Percentiles rank a stretch among this genome's conserved stretches.
Conservation (phyloP, 2,329 filamentous ascomycete species). For the Xylaria sp. region DNA sequence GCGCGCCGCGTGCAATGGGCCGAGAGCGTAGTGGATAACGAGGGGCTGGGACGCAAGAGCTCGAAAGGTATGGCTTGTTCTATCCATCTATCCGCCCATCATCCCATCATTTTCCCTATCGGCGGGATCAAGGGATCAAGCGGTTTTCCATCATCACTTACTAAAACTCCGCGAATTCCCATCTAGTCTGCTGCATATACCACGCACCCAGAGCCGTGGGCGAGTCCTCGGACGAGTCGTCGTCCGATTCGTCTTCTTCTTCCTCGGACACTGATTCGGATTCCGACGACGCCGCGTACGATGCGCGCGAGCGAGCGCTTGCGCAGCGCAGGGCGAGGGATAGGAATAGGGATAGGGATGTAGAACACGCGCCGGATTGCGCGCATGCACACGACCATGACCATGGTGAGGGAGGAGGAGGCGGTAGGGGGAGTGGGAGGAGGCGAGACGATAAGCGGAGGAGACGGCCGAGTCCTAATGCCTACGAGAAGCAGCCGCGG, state of each 20-base stretch:
- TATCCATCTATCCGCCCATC: neutral
- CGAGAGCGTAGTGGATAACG: slow-evolving; percentile 93
- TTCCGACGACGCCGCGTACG: slow-evolving; percentile 39
- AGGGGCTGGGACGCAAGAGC: slow-evolving; percentile 91
- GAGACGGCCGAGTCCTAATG: slow-evolving; percentile 77
- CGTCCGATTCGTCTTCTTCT: slow-evolving; percentile 59
- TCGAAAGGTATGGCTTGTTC: slow-evolving; percentile 78
- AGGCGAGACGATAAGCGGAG: slow-evolving; percentile 26
- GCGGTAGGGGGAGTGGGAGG: slow-evolving; percentile 48
- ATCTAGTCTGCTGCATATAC: slow-evolving; percentile 96
- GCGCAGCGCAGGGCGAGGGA: slow-evolving; percentile 39
- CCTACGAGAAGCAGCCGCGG: slow-evolving; percentile 81
- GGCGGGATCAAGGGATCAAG: no score
- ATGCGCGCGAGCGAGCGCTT: slow-evolving; percentile 45
- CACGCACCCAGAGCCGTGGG: slow-evolving; percentile 84
- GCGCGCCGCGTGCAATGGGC: slow-evolving; percentile 86
- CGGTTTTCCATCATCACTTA: neutral
- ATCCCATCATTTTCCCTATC: neutral
- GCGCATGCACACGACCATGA: slow-evolving; percentile 47
- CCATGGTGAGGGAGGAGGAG: slow-evolving; percentile 43
- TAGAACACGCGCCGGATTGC: slow-evolving; percentile 38
- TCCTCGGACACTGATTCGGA: slow-evolving; percentile 65
- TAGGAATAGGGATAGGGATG: slow-evolving; percentile 42
- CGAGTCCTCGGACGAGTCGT: slow-evolving; percentile 73
- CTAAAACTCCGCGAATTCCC: slow-evolving; percentile 20